Base-by-base conservation (phyloP, 768 basidiomycete genomes). In the Chalciporus chontae region DNA sequence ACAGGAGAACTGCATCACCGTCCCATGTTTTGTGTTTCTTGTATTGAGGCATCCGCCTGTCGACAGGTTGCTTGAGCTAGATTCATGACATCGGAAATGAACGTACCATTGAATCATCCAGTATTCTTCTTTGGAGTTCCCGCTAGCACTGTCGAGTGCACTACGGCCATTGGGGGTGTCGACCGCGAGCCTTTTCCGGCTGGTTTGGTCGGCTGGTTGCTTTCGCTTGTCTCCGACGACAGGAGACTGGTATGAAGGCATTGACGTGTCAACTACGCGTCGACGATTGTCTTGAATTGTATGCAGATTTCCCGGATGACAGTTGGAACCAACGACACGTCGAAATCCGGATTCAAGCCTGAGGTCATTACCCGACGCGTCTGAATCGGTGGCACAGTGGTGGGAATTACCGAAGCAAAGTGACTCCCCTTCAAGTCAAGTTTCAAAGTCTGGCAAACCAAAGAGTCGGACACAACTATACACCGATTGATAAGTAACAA, bases 11-110 rank as follows among this genome's bases (percentile, higher is more conserved):
- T 32, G 76, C 84, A 59, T 85, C 89, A 32, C 87, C 90, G 45
- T 94, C 90, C 92, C 92, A 94, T 0, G 87, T 91, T 65, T 92
- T 91, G 60, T 93, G 84, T 68, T 94, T 94, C 71, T 81, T 88
- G 34, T 74, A 72, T 65, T 90, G 87, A 39, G 76, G 83, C 40
- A 71, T 77, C 51, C 87, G 71, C 87, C 85, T 87, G 31, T 24
- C 37, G 19, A 41, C 23, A 8, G 6, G 14, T 36, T 27, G 26
- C 32, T 38, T 8, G 15, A 8, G 19, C 31, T 1, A 6, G 14
- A 18, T 39, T 27, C 8, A 36, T 38, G 21, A 41, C 5, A 29
- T 23, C 21, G 7, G 27, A 17, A 29, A 44, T 24, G 17, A 39
- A 55, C 65, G 37, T 64, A 85, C 87, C 89, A 90, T 68, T 88